phyloP scores from a whole-genome alignment of 805 yeast species.

The Sugiyamaella qingdaonensis region DNA sequence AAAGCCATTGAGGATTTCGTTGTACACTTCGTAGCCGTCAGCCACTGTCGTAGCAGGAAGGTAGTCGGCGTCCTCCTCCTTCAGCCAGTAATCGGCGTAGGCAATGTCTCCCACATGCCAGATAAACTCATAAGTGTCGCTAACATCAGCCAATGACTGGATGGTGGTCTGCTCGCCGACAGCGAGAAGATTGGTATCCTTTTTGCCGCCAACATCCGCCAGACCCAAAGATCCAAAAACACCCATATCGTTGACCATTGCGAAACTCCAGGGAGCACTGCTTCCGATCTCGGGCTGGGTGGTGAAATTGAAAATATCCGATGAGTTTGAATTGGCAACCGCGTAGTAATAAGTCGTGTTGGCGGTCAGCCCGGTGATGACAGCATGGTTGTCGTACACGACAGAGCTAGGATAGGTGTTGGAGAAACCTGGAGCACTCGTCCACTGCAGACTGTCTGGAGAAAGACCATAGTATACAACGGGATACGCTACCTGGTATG shows the following conservation, averaged over 20 bases:
- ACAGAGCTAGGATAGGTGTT: constrained; percentile 22
- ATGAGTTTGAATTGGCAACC: constrained; percentile 7
- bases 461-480: constrained; percentile 22
- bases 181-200: constrained; percentile 16
- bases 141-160: constrained; percentile 11
- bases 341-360: constrained; percentile 28
- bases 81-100: constrained; percentile 29
- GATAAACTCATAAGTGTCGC: constrained; percentile 14
- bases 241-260: constrained; percentile 20
- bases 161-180: constrained; percentile 22
- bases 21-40: constrained; percentile 13
- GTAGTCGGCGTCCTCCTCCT: constrained; percentile 19
- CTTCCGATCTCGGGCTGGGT: constrained; percentile 13
- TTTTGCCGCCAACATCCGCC: constrained; percentile 11
- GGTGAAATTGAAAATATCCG: constrained; percentile 11
- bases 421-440: constrained; percentile 16
- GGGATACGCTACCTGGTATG: constrained; percentile 15
- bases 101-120: constrained; percentile 29
- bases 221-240: constrained; percentile 19
- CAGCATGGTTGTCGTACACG: constrained; percentile 27
- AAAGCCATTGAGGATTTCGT: constrained; percentile 16
- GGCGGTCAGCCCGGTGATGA: constrained; percentile 21
- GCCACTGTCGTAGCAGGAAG: constrained; percentile 15
- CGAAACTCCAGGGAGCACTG: constrained; percentile 14
- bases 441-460: constrained; percentile 1